Percentiles rank a stretch among this genome's conserved stretches.
Evolutionary conservation across 495 filamentous ascomycete genomes (phyloP).

Genomic region (Hypomontagnella submonticulosa): DNA sequence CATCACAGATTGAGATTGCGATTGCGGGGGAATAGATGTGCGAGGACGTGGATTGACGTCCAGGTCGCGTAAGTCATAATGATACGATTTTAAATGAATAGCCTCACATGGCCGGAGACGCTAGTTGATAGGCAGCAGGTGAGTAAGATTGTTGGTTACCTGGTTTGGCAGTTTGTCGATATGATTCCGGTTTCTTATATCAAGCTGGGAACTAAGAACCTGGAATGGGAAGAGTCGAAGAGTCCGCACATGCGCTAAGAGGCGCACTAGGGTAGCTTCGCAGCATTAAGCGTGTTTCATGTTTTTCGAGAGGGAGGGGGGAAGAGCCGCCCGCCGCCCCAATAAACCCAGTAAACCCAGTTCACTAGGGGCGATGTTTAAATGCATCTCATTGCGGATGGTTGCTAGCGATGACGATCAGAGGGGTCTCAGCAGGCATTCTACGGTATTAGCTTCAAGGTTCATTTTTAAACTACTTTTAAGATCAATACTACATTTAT

Average conservation of each 20-base stretch:
- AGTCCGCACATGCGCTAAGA: constrained; percentile 5
- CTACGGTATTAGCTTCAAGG: background rate
- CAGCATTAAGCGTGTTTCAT: constrained; percentile 46
- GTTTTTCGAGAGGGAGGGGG: constrained; percentile 32
- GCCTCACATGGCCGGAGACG: constrained; percentile 17
- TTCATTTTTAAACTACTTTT: background rate
- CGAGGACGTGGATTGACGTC: constrained; percentile 7
- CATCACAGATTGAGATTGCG: too few species aligned
- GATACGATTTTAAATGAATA: constrained; percentile 38
- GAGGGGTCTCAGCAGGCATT: constrained; percentile 3
- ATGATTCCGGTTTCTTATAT: constrained; percentile 40
- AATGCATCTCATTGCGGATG: background rate
- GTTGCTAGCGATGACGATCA: constrained; percentile 11
- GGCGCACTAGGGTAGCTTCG: constrained; percentile 40
- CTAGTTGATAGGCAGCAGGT: constrained; percentile 23
- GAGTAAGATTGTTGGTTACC: constrained; percentile 32
- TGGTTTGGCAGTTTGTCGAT: constrained; percentile 27
- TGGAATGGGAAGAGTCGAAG: background rate
- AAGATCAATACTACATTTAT: too few species aligned
- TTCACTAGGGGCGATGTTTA: background rate
- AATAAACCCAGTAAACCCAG: too few species aligned
- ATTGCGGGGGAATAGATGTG: background rate
- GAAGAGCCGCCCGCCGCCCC: constrained; percentile 31
- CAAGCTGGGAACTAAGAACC: constrained; percentile 8
- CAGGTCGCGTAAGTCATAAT: constrained; percentile 28